Base-by-base conservation (phyloP, 768 basidiomycete species). In the Russula brevipes region DNA sequence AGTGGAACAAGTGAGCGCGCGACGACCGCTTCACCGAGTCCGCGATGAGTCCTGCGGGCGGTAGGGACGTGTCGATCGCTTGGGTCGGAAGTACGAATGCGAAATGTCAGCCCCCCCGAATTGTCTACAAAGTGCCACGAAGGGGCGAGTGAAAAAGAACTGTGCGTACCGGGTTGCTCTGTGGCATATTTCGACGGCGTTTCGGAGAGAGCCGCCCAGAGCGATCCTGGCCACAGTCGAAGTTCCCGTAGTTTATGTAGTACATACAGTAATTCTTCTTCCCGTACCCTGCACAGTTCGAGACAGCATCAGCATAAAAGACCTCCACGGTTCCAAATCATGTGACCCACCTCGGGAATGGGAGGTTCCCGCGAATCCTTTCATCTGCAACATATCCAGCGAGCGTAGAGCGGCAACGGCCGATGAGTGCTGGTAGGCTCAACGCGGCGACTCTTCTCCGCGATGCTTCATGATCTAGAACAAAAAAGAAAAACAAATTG, bases 261-360 rank as follows among this genome's bases (percentile, higher is more conserved):
- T 33, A 94, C 82, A 70, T 94, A 96, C 1, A 95, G 72, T 14
- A 98, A 71, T 69, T 98, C 96, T 68, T 96, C 93, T 73, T 98
- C 94, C 31, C 92, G 82, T 0, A 85, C 83, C 59, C 94, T 94
- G 61, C 4, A 30, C 24, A n/a, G 46, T 0, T 38, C 41, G 51
- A 61, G 44, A 47, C n/a, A 39, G 41, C 54, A 36, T 2, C 10
- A 54, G 11, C 17, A 12, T 12, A 1, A 44, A 5, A 14, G 12
- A 8, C 4, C 11, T 24, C 41, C 10, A 42, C 16, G n/a, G 39
- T 11, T 45, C 39, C 24, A 56, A 9, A 45, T 4, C 4, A 55
- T 19, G 38, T 0, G 7, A 69, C 74, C 66, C 56, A 91, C 91
- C 93, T 83, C 47, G 91, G 85, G 74, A 97, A 95, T 1, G 96